Evolutionary conservation across 192 early-diverging fungal genomes (phyloP).

Genomic region (Globomyces pollinis-pini): DNA sequence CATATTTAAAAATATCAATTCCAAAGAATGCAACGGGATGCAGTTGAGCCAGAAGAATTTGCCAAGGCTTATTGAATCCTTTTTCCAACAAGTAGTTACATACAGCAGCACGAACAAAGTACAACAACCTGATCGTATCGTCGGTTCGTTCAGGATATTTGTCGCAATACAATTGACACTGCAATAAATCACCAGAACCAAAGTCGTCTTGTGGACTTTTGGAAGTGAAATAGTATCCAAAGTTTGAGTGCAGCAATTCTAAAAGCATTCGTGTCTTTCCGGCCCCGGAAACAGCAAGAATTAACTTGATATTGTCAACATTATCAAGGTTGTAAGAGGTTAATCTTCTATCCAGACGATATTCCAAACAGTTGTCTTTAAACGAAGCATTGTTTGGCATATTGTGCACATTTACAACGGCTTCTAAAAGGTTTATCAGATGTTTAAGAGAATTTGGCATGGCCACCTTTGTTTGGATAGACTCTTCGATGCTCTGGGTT

Average conservation of each 20-base stretch:
- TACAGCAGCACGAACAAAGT: constrained; percentile 25
- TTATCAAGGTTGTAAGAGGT: neutral
- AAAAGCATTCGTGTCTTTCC: constrained; percentile 21
- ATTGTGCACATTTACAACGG: neutral
- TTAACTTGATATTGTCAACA: constrained; percentile 12
- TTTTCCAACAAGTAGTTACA: constrained; percentile 19
- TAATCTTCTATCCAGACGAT: constrained; percentile 12
- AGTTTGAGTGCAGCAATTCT: constrained; percentile 11
- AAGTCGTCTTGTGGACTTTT: neutral
- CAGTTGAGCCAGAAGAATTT: constrained; percentile 25
- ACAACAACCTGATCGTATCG: constrained; percentile 5
- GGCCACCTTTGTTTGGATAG: constrained; percentile 1
- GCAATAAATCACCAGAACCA: constrained; percentile 10
- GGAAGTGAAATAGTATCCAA: constrained; percentile 15
- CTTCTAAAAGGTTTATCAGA: neutral
- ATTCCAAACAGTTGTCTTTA: constrained; percentile 15
- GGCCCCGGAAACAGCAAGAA: constrained; percentile 18
- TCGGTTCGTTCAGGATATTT: neutral
- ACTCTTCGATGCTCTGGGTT: neutral
- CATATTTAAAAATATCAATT: constrained; percentile 14
- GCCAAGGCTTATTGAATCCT: constrained; percentile 11
- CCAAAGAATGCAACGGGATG: constrained; percentile 23
- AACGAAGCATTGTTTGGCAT: constrained; percentile 5
- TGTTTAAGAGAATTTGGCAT: neutral
- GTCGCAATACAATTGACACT: neutral